These are phyloP conservation scores for Paraphaeosphaeria minitans DNA, from an alignment of 2,329 filamentous ascomycete genomes.

Conservation along the genomic window DNA sequence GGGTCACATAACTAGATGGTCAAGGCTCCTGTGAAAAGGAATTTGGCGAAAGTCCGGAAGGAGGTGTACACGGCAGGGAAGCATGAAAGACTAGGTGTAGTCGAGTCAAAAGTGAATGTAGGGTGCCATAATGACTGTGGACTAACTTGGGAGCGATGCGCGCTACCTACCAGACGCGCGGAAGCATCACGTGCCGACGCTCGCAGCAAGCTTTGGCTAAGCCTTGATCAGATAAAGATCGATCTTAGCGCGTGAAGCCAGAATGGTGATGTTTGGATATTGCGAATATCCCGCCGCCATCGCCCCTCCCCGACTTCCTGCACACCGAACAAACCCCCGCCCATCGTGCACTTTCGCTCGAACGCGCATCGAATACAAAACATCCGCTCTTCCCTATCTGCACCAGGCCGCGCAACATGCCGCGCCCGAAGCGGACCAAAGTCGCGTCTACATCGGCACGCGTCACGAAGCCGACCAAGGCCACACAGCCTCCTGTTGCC, in stretches of 20 bases:
- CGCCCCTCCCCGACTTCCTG: neutral
- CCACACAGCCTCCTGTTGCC: conserved; percentile 24
- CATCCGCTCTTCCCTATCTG: neutral
- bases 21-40: neutral
- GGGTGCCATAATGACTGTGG: too few species aligned
- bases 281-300: conserved; percentile 5
- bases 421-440: conserved; percentile 45
- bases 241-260: neutral
- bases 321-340: conserved; percentile 11
- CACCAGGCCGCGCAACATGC: conserved; percentile 32
- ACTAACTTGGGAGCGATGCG: too few species aligned
- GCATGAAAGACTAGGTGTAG: too few species aligned
- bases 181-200: conserved; percentile 5
- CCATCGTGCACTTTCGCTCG: conserved; percentile 11
- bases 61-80: too few species aligned
- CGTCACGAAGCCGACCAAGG: conserved; percentile 30
- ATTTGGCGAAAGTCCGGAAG: too few species aligned
- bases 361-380: conserved; percentile 9
- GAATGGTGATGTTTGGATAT: conserved; percentile 4
- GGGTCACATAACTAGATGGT: neutral
- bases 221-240: neutral
- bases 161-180: neutral
- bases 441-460: conserved; percentile 39
- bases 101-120: too few species aligned
- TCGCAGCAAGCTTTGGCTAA: conserved; percentile 4